Evolutionary conservation across 2,329 filamentous ascomycete species (phyloP).

Genomic region (Alternaria hordeiaustralica): DNA sequence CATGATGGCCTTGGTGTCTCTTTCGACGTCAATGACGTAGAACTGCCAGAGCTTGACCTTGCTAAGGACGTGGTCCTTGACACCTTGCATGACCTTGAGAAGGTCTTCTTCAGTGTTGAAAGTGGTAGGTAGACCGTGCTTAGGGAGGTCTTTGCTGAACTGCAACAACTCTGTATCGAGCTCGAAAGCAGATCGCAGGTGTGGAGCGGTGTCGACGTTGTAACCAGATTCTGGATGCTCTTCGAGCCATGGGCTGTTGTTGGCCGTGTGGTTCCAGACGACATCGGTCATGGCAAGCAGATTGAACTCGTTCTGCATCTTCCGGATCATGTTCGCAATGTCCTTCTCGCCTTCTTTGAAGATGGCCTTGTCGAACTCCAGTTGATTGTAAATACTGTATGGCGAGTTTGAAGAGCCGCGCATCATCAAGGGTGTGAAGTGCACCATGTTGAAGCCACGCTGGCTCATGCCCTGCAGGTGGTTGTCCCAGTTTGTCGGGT

Average conservation of each 20-base stretch:
- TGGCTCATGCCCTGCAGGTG: slow-evolving; percentile 87
- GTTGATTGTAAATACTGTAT: slow-evolving; percentile 94
- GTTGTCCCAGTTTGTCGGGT: slow-evolving; percentile 86
- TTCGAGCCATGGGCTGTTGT: slow-evolving; percentile 93
- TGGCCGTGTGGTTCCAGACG: slow-evolving; percentile 95
- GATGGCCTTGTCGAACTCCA: slow-evolving; percentile 78
- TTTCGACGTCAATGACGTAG: slow-evolving; percentile 82
- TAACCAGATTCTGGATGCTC: slow-evolving; percentile 96
- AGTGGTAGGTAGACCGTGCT: slow-evolving; percentile 76
- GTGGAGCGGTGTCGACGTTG: slow-evolving; percentile 87
- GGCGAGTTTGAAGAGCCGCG: slow-evolving; percentile 93
- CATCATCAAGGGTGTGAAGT: slow-evolving; percentile 92
- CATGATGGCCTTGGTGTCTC: slow-evolving; percentile 71
- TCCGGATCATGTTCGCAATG: slow-evolving; percentile 75
- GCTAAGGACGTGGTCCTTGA: slow-evolving; percentile 81
- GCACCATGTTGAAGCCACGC: slow-evolving; percentile 97
- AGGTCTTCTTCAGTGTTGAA: slow-evolving; percentile 76
- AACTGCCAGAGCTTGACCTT: slow-evolving; percentile 89
- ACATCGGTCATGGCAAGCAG: slow-evolving; percentile 92
- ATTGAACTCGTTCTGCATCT: slow-evolving; percentile 83
- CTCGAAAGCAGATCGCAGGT: slow-evolving; percentile 70
- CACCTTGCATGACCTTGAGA: slow-evolving; percentile 78
- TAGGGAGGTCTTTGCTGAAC: slow-evolving; percentile 67
- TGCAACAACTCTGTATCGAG: slow-evolving; percentile 77
- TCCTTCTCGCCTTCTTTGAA: slow-evolving; percentile 89